Evolutionary conservation across 306 rosid species (phyloP).

Genomic region (Sicyos edulis): DNA sequence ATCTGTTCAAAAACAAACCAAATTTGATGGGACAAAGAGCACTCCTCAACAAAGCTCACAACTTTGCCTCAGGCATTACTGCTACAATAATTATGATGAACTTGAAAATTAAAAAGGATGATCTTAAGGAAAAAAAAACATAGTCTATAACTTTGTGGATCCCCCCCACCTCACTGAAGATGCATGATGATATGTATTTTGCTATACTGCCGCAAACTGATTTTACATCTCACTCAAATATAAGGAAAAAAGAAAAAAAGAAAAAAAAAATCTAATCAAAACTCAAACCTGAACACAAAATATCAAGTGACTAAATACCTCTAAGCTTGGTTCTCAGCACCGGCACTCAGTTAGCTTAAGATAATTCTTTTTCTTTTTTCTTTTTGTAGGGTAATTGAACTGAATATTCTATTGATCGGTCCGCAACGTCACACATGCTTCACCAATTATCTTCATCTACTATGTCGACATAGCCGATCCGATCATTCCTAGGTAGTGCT

Average conservation of each 20-base stretch:
- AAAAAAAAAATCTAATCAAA: no score
- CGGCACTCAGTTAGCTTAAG: conserved; percentile 29
- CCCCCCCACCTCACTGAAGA: conserved; percentile 70
- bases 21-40: conserved; percentile 23
- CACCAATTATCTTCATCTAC: conserved; percentile 23
- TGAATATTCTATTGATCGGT: conserved; percentile 20
- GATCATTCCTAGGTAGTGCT: conserved; percentile 22
- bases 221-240: conserved; percentile 98
- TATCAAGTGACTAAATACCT: conserved; percentile 65
- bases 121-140: no score
- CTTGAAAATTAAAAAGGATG: neutral
- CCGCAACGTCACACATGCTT: conserved; percentile 21
- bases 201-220: conserved; percentile 95
- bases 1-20: conserved; percentile 20
- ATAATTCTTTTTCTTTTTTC: neutral
- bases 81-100: conserved; percentile 19
- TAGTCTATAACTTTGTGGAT: conserved; percentile 37
- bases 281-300: conserved; percentile 65
- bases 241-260: conserved; percentile 24
- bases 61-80: conserved; percentile 22
- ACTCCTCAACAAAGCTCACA: conserved; percentile 23
- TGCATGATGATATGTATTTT: conserved; percentile 86
- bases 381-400: conserved; percentile 12
- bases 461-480: conserved; percentile 19
- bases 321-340: conserved; percentile 66